A percentile compares a stretch with the other conserved stretches of the same genome.
These are phyloP conservation scores for Colletotrichum theobromicola DNA, from an alignment of 2,329 filamentous ascomycete genomes.

Conservation along the genomic window DNA sequence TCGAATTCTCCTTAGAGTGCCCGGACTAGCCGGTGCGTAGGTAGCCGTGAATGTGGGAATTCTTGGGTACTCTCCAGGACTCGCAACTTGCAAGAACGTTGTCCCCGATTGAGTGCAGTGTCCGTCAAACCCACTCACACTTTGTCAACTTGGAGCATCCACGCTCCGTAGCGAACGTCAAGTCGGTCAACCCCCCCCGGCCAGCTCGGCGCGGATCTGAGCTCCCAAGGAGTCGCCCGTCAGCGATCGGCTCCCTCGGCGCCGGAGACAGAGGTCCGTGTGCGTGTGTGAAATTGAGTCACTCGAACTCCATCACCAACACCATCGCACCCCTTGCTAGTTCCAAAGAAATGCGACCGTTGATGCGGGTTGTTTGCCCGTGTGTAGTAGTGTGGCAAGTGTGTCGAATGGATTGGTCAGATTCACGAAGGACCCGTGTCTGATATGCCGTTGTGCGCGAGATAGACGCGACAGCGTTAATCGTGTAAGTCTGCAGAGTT, in stretches of 20 bases:
- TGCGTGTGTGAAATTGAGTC: neutral
- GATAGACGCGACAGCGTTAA: neutral
- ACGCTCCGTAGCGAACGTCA: neutral
- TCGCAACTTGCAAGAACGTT: neutral
- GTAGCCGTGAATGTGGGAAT: neutral
- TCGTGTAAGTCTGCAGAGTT: neutral
- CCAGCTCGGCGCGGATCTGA: neutral
- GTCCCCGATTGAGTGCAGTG: constrained; percentile 7
- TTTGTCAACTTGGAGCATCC: neutral
- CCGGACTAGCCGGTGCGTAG: constrained; percentile 4
- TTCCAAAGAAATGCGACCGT: neutral
- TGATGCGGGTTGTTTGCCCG: neutral
- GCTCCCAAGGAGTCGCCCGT: neutral
- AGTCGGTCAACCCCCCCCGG: neutral
- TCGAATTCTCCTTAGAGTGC: neutral
- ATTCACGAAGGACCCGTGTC: neutral
- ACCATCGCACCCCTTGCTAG: neutral
- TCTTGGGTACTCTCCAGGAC: neutral
- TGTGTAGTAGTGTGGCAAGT: neutral
- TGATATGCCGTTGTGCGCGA: neutral
- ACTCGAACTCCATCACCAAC: neutral
- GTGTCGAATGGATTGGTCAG: neutral
- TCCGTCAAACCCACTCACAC: constrained; percentile 1
- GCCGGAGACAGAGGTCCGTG: neutral
- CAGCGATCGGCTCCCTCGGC: constrained; percentile 11